phyloP scores from a whole-genome alignment of 306 rosid species.

The Vachellia collinsii region DNA sequence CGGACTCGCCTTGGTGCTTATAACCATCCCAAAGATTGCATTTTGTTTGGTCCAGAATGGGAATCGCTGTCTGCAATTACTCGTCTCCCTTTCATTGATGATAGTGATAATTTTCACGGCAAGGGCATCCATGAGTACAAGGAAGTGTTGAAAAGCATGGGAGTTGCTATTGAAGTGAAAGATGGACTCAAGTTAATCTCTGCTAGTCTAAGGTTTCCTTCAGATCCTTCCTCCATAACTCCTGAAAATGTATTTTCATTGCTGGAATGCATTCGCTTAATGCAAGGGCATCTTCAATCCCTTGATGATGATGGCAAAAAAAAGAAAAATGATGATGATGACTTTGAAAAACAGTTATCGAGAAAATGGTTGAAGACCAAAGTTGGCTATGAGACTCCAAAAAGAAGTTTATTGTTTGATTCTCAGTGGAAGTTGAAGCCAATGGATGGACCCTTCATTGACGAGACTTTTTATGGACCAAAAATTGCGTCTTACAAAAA shows the following conservation, averaged over 20 bases:
- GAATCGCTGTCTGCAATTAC: conserved; percentile 57
- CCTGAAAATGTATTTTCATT: conserved; percentile 51
- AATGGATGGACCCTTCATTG: conserved; percentile 74
- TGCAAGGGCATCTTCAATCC: conserved; percentile 2
- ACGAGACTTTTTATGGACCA: conserved; percentile 54
- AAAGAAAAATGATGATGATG: too few relatives aligned
- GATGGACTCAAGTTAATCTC: conserved; percentile 55
- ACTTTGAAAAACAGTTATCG: conserved; percentile 46
- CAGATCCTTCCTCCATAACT: conserved; percentile 43
- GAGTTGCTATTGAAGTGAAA: conserved; percentile 55
- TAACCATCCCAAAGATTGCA: conserved; percentile 58
- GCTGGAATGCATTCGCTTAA: conserved; percentile 53
- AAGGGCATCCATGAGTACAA: conserved; percentile 46
- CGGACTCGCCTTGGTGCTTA: conserved; percentile 50
- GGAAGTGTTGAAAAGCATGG: conserved; percentile 61
- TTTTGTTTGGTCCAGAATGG: conserved; percentile 70
- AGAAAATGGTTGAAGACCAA: conserved; percentile 66
- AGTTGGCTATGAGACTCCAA: conserved; percentile 58
- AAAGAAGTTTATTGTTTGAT: conserved; percentile 55
- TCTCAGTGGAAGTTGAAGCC: conserved; percentile 46
- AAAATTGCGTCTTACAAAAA: conserved; percentile 45
- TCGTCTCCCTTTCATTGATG: conserved; percentile 73
- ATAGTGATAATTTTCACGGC: conserved; percentile 51
- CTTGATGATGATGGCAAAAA: conserved; percentile 42
- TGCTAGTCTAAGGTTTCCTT: conserved; percentile 47